These are phyloP conservation scores for Martensiomyces pterosporus DNA, from an alignment of 192 early-diverging fungal genomes.

Conservation along the genomic window DNA sequence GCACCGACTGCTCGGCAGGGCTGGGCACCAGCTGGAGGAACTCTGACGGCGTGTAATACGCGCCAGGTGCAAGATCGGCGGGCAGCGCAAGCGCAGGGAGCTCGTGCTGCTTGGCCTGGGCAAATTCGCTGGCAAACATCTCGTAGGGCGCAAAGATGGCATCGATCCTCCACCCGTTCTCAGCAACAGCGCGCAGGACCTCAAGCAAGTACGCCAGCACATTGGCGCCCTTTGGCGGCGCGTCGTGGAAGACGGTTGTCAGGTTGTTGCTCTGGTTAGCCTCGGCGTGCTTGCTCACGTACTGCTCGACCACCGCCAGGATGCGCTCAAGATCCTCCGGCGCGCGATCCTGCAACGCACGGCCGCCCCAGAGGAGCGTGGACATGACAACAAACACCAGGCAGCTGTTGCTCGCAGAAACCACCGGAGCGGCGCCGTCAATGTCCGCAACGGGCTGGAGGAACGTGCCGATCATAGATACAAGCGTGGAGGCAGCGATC, in stretches of 20 bases:
- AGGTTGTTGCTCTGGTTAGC: slow-evolving; percentile 14
- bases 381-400: slow-evolving; percentile 72
- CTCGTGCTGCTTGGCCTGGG: slow-evolving; percentile 35
- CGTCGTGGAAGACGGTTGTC: slow-evolving; percentile 32
- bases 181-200: slow-evolving; percentile 23
- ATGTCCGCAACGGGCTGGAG: slow-evolving; percentile 47
- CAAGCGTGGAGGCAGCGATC: slow-evolving; percentile 60
- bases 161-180: slow-evolving; percentile 33
- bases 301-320: slow-evolving; percentile 15
- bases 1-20: slow-evolving; percentile 29
- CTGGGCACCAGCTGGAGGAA: slow-evolving; percentile 41
- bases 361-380: slow-evolving; percentile 74
- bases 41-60: slow-evolving; percentile 30
- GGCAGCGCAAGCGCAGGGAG: slow-evolving; percentile 40
- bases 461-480: slow-evolving; percentile 63
- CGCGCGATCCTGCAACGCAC: slow-evolving; percentile 13
- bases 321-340: slow-evolving; percentile 28
- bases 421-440: slow-evolving; percentile 1
- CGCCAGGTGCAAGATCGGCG: slow-evolving; percentile 4
- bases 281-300: slow-evolving; percentile 19
- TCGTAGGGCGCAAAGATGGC: slow-evolving; percentile 31
- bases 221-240: slow-evolving; percentile 25
- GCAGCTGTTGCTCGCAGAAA: slow-evolving; percentile 52
- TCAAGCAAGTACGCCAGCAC: slow-evolving; percentile 30
- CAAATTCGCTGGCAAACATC: slow-evolving; percentile 36